phyloP scores from a whole-genome alignment of 1,284 basidiomycete genomes.

The Rhodotorula sp. region DNA sequence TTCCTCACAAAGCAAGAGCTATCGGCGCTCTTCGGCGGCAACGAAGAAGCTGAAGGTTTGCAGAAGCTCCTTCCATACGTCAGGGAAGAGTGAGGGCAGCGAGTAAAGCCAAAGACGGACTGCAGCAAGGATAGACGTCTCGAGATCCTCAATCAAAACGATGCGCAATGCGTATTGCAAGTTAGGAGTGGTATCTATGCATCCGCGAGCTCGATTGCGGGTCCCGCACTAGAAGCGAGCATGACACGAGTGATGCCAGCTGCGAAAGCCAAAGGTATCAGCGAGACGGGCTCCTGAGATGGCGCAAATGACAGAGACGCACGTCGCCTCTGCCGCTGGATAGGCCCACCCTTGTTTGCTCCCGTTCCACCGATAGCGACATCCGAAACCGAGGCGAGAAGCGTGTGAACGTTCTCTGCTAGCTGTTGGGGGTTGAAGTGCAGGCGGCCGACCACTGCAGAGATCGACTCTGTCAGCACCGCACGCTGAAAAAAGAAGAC shows the following conservation, averaged over 20 bases:
- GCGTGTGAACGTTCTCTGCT: conserved; percentile 41
- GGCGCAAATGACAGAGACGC: neutral
- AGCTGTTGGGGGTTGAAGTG: conserved; percentile 33
- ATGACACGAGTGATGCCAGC: conserved; percentile 38
- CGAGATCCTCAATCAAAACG: neutral
- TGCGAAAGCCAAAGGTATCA: neutral
- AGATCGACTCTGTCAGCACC: neutral
- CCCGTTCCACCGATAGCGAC: conserved; percentile 38
- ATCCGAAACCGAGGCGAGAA: conserved; percentile 39
- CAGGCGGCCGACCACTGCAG: conserved; percentile 24
- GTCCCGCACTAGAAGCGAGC: conserved; percentile 39
- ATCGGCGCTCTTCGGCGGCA: conserved; percentile 49
- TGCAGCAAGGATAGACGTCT: neutral
- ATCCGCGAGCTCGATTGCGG: conserved; percentile 37
- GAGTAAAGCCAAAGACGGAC: neutral
- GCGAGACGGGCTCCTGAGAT: neutral
- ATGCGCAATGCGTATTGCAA: too few relatives aligned
- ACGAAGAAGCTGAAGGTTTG: neutral
- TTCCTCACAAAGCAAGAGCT: conserved; percentile 51
- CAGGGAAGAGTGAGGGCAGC: neutral
- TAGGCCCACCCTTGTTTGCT: conserved; percentile 19
- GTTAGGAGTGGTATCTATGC: conserved; percentile 12
- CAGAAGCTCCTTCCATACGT: conserved; percentile 13
- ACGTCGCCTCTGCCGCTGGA: conserved; percentile 36
- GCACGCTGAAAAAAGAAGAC: neutral